Percentiles rank a stretch among this genome's conserved stretches.
phyloP scores from a whole-genome alignment of 1,139 yeast genomes.

The Debaryomyces psychrophilus region DNA sequence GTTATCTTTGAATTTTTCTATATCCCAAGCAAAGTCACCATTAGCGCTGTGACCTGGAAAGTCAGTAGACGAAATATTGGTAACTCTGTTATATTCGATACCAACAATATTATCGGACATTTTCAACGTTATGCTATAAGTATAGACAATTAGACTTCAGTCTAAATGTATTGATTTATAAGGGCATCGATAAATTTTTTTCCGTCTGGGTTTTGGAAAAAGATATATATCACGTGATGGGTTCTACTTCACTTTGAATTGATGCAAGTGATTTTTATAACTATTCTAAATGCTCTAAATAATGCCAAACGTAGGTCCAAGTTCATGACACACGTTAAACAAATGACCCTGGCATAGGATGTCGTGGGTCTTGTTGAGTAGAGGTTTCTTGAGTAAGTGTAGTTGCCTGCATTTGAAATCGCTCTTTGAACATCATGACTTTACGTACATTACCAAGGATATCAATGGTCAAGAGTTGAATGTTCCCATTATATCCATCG shows the following conservation, averaged over 20 bases:
- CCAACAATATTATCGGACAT: conserved; percentile 70
- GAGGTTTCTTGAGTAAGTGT: not conserved
- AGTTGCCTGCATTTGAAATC: conserved; percentile 7
- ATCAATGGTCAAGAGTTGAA: conserved; percentile 34
- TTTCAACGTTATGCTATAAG: conserved; percentile 7
- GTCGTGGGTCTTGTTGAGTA: not conserved
- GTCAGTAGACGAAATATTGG: conserved; percentile 83
- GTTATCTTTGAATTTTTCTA: conserved; percentile 72
- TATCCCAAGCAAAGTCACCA: conserved; percentile 78
- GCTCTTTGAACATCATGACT: conserved; percentile 15
- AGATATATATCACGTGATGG: not conserved
- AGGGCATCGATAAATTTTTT: conserved; percentile 12
- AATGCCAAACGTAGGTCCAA: not conserved
- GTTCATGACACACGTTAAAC: conserved; percentile 11
- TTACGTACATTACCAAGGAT: conserved; percentile 25
- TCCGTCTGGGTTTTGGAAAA: not conserved
- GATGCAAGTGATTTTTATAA: not conserved
- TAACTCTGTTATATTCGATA: conserved; percentile 87
- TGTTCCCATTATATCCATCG: conserved; percentile 49
- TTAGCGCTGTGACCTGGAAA: conserved; percentile 78
- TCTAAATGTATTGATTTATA: not conserved
- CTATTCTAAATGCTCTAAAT: conserved; percentile 1
- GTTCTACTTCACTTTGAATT: not conserved
- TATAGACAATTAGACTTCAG: not conserved
- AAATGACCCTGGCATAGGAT: conserved; percentile 16